phyloP scores from a whole-genome alignment of 2,329 filamentous ascomycete genomes.

The Shiraia bambusicola region DNA sequence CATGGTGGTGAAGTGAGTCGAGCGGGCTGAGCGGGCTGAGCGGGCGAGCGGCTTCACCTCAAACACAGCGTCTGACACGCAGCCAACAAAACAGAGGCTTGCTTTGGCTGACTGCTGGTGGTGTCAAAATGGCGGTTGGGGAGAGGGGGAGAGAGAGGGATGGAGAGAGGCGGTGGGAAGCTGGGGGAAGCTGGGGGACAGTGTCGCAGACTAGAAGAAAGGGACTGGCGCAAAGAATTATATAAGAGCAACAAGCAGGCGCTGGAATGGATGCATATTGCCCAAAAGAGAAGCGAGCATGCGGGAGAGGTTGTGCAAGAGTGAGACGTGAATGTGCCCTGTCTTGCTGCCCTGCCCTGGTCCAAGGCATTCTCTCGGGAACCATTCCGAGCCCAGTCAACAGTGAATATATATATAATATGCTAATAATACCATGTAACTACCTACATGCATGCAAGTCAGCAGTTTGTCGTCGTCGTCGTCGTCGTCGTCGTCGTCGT shows the following conservation, averaged over 20 bases:
- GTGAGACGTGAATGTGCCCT: slow-evolving; percentile 18
- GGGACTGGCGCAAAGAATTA: slow-evolving; percentile 16
- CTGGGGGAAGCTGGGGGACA: slow-evolving; percentile 1
- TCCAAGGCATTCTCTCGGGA: slow-evolving; percentile 3
- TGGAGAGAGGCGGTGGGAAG: too few relatives aligned
- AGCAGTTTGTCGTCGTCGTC: slow-evolving; percentile 9
- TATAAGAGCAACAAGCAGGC: slow-evolving; percentile 8
- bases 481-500: slow-evolving; percentile 16
- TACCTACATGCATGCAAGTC: not conserved
- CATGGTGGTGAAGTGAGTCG: slow-evolving; percentile 24
- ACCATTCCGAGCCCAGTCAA: slow-evolving; percentile 2
- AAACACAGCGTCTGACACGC: not conserved
- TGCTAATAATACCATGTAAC: too few relatives aligned
- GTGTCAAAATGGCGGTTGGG: slow-evolving; percentile 5
- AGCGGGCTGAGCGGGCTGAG: not conserved
- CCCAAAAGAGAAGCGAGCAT: slow-evolving; percentile 16
- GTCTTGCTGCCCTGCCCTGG: too few relatives aligned
- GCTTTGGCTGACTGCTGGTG: not conserved
- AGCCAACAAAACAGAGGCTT: not conserved
- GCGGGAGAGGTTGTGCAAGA: slow-evolving; percentile 23
- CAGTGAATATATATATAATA: too few relatives aligned
- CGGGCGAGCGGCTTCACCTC: slow-evolving; percentile 1
- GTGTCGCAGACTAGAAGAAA: slow-evolving; percentile 3
- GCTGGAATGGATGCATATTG: slow-evolving; percentile 26
- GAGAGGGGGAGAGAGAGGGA: not conserved